These are phyloP conservation scores for Fusarium albidum DNA, from an alignment of 2,329 filamentous ascomycete genomes.

Conservation along the genomic window DNA sequence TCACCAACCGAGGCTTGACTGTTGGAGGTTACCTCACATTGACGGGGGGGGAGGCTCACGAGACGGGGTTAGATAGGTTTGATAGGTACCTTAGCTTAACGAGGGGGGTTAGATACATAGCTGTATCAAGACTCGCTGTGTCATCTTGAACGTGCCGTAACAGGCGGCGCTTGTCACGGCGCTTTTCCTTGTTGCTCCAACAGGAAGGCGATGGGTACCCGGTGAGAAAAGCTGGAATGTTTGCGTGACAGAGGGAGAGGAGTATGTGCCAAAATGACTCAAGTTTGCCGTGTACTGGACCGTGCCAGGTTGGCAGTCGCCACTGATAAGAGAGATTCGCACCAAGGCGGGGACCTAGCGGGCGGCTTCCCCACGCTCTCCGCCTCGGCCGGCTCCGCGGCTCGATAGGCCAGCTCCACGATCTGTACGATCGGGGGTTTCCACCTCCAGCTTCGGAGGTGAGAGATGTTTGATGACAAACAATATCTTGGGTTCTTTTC, in stretches of 20 bases:
- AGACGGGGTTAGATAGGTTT: constrained; percentile 35
- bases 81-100: too few relatives aligned
- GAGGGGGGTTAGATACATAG: too few relatives aligned
- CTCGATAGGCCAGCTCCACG: constrained; percentile 34
- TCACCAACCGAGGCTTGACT: constrained; percentile 35
- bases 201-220: constrained; percentile 20
- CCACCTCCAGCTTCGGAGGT: constrained; percentile 37
- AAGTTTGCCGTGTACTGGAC: background rate
- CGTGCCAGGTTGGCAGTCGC: constrained; percentile 18
- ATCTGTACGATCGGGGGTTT: constrained; percentile 42
- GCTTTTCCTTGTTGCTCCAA: constrained; percentile 31
- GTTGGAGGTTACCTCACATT: constrained; percentile 2
- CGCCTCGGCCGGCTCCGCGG: constrained; percentile 45
- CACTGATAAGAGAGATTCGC: constrained; percentile 41
- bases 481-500: too few relatives aligned
- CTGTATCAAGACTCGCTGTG: constrained; percentile 26
- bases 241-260: background rate
- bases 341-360: constrained; percentile 34
- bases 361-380: constrained; percentile 33
- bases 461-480: constrained; percentile 11
- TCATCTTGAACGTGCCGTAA: constrained; percentile 27
- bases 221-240: constrained; percentile 20
- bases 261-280: background rate
- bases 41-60: constrained; percentile 19
- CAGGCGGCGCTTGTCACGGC: constrained; percentile 21